Evolutionary conservation across 345 rosid genomes (phyloP).

Genomic region (Eucalyptus marginata): DNA sequence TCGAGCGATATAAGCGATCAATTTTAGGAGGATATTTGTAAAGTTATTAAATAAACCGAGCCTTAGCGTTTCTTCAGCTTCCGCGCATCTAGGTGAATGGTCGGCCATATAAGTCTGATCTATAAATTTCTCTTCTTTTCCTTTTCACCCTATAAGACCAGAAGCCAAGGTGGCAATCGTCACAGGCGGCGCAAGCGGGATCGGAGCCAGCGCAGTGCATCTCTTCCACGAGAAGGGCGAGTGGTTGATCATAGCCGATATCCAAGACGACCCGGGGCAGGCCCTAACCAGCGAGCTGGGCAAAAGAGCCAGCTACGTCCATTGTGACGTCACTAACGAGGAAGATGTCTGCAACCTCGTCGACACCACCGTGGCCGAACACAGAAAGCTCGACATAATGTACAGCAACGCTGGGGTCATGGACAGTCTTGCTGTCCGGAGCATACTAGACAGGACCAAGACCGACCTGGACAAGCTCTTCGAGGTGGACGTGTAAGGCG

Average conservation of each 20-base stretch:
- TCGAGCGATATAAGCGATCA: no score
- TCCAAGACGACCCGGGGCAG: conserved; percentile 13
- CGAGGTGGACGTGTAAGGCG: conserved; percentile 14
- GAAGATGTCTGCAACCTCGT: conserved; percentile 6
- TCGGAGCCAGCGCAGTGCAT: conserved; percentile 10
- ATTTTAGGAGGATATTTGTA: no score
- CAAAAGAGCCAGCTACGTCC: conserved; percentile 6
- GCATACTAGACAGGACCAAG: conserved; percentile 8
- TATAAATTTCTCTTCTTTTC: neutral
- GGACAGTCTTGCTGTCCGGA: neutral
- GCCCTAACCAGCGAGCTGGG: conserved; percentile 11
- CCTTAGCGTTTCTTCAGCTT: no score
- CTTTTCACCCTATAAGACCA: neutral
- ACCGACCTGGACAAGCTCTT: conserved; percentile 16
- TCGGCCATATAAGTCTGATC: neutral
- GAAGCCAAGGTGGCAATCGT: conserved; percentile 21
- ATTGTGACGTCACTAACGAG: conserved; percentile 21
- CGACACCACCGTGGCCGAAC: conserved; percentile 6
- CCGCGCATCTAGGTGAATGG: no score
- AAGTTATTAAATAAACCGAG: no score
- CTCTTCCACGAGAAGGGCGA: conserved; percentile 18
- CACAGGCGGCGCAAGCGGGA: conserved; percentile 30
- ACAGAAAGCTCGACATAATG: conserved; percentile 32
- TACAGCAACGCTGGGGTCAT: conserved; percentile 21
- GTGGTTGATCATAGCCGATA: conserved; percentile 24